phyloP scores from a whole-genome alignment of 495 filamentous ascomycete species.

The Copromyces sp. region DNA sequence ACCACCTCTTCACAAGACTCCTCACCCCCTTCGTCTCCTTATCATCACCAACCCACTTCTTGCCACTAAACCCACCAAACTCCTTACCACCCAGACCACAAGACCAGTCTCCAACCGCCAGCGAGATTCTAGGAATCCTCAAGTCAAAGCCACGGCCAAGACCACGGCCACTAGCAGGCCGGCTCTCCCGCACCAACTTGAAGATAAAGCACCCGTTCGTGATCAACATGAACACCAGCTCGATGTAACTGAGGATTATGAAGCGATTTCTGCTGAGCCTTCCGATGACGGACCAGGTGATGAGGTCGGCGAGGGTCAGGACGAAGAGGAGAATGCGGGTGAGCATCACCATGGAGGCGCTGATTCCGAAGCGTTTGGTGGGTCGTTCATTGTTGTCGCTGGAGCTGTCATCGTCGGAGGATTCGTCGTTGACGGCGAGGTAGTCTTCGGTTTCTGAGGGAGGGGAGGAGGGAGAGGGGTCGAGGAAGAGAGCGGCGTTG shows the following conservation, averaged over 20 bases:
- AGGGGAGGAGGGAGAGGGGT: background rate
- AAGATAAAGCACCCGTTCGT: constrained; percentile 1
- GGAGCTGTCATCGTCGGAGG: background rate
- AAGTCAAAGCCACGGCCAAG: background rate
- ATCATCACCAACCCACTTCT: background rate
- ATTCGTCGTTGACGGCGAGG: background rate
- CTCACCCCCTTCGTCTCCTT: background rate
- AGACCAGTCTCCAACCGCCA: constrained; percentile 4
- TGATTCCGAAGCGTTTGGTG: background rate
- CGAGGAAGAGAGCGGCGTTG: background rate
- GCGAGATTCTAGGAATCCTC: background rate
- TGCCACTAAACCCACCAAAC: background rate
- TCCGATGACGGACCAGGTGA: background rate
- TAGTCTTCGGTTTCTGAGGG: background rate
- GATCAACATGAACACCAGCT: constrained; percentile 3
- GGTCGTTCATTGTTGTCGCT: background rate
- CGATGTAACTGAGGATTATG: background rate
- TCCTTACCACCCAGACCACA: background rate
- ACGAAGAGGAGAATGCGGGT: background rate
- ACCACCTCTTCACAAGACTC: background rate
- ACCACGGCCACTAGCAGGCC: background rate
- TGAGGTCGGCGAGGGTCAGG: constrained; percentile 1
- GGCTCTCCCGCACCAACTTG: background rate
- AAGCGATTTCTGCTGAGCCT: background rate
- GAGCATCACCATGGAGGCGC: background rate